phyloP scores from a whole-genome alignment of 176 grass and related monocot species.

The maize (Zea mays) region Zm-B73-REFERENCE-NAM-5.0 NC_050100.1:224167501-224168000 shows the following conservation, averaged over 20 bases:
- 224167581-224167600: constrained; percentile 14
- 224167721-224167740: constrained; percentile 13
- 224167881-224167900: neutral
- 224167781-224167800: neutral
- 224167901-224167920: neutral
- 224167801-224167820: neutral
- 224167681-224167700: neutral
- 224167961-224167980: neutral
- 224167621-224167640: constrained; percentile 10
- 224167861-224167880: neutral
- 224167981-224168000: neutral
- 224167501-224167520: neutral
- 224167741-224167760: constrained; percentile 11
- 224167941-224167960: constrained; percentile 9
- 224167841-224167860: neutral
- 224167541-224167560: constrained; percentile 3
- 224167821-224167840: neutral
- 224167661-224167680: neutral
- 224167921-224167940: neutral
- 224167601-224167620: constrained; percentile 39
- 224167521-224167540: constrained; percentile 26
- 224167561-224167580: constrained; percentile 18
- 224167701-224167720: constrained; percentile 8
- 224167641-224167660: neutral
- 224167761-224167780: constrained; percentile 8